Base-by-base conservation (phyloP, 2,329 filamentous ascomycete genomes). In the Allantophomopsis lycopodina region DNA sequence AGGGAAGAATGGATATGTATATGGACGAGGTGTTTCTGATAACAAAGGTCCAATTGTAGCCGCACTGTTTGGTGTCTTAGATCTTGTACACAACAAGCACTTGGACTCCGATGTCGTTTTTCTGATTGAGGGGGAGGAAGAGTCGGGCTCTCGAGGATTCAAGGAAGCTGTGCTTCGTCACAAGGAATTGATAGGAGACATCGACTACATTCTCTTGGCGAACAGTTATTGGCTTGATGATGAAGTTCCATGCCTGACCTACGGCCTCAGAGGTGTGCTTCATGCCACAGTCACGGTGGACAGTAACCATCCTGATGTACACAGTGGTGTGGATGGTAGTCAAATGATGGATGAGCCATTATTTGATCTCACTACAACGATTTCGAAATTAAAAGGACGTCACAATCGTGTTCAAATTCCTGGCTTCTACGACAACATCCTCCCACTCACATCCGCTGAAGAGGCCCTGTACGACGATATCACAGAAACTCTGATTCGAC, bases 141-240 rank as follows among this genome's bases (percentile, higher is more conserved):
- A 98, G 57, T 88, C 83, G 35, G 91, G 91, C 0, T 95, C 88
- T 1, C 73, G 87, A 20, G 89, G 91, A 0, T 96, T 98, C 54
- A 79, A 84, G 47, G 76, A 89, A 49, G 83, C 85, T 0, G 79
- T 98, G 13, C 74, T 71, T 48, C 72, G 76, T 46, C 77, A 91
- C 60, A 94, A 94, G 58, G 69, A 79, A 12, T 69, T 85, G 17
- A 94, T 98, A 49, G 91, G 91, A 1, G 69, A 84, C 8, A 78
- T 98, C 2, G 89, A 98, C 60, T 96, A 91, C 67, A 91, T 98
- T 40, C 65, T 98, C 23, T 66, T 98, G 31, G 89, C 91, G 16
- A 98, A 98, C 65, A 95, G 88, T 60, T 98, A 98, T 65, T 98
- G 91, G 91, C 70, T 98, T 2, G 87, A 96, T 54, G 89, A 98